Conservation (phyloP, 78 protist genomes). For the Dictyostelium intermedium region DNA sequence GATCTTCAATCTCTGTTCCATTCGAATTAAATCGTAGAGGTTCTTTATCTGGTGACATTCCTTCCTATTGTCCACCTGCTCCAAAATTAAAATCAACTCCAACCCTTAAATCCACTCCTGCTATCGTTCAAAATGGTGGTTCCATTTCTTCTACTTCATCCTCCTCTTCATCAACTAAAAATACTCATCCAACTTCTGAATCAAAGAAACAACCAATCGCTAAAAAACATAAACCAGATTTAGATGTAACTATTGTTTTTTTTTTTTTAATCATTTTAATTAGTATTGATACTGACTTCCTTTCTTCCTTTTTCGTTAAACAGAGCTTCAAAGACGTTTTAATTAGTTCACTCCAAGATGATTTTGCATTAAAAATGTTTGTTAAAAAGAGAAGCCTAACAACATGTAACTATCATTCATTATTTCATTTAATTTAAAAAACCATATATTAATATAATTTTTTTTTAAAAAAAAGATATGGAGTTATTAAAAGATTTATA, state of each 20-base stretch:
- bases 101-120: slow-evolving; percentile 50
- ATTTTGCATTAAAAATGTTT: slow-evolving; percentile 73
- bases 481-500: slow-evolving; percentile 70
- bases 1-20: slow-evolving; percentile 58
- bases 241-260: neutral
- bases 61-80: slow-evolving; percentile 60
- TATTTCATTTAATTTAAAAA: neutral
- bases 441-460: neutral
- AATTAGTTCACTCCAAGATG: slow-evolving; percentile 56
- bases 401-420: slow-evolving; percentile 24
- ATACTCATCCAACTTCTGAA: slow-evolving; percentile 1
- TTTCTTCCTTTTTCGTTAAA: neutral
- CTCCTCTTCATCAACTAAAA: neutral
- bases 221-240: slow-evolving; percentile 37
- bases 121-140: neutral
- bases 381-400: slow-evolving; percentile 32
- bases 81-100: slow-evolving; percentile 74
- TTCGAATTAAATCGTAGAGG: slow-evolving; percentile 61
- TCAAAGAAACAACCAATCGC: slow-evolving; percentile 24
- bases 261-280: neutral
- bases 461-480: neutral
- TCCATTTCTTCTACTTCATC: neutral
- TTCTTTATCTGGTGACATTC: slow-evolving; percentile 51
- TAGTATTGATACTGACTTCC: neutral
- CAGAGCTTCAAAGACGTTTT: slow-evolving; percentile 51